A percentile compares a stretch with the other conserved stretches of the same genome.
Evolutionary conservation across 2,329 filamentous ascomycete genomes (phyloP).

Genomic region (Colletotrichum nymphaeae): DNA sequence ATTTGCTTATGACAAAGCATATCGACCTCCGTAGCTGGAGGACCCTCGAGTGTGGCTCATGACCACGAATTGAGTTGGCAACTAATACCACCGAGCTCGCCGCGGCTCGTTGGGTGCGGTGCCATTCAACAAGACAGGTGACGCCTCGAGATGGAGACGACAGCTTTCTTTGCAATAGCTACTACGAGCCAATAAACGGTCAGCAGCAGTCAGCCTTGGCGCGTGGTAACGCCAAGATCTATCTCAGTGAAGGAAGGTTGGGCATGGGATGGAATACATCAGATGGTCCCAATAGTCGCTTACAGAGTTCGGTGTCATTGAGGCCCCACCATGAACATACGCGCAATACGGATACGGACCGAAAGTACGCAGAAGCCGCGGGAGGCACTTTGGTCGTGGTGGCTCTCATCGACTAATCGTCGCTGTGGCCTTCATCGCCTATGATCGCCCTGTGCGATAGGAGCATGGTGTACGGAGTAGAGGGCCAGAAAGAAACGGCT

Average conservation of each 20-base stretch:
- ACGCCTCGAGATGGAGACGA: background rate
- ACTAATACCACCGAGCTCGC: background rate
- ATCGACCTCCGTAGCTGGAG: too few relatives aligned
- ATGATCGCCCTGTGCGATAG: background rate
- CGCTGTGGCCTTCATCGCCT: background rate
- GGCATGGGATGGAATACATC: conserved; percentile 13
- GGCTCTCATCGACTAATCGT: background rate
- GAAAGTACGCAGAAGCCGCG: background rate
- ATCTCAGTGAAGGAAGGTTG: conserved; percentile 9
- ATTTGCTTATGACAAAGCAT: background rate
- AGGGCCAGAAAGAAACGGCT: background rate
- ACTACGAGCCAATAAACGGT: conserved; percentile 13
- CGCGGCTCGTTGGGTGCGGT: too few relatives aligned
- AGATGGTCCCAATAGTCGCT: background rate
- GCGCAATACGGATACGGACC: conserved; percentile 16
- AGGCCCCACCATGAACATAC: conserved; percentile 12
- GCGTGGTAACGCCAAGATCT: background rate
- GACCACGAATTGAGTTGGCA: background rate
- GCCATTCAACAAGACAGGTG: background rate
- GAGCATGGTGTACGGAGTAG: background rate
- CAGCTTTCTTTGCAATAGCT: background rate
- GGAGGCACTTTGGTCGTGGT: too few relatives aligned
- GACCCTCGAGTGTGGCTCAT: background rate
- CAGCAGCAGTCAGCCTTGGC: background rate
- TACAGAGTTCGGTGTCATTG: background rate